Evolutionary conservation across 2,329 filamentous ascomycete genomes (phyloP), one percentile per base, ranked within the genome.

Genomic region (Colletotrichum lini): DNA sequence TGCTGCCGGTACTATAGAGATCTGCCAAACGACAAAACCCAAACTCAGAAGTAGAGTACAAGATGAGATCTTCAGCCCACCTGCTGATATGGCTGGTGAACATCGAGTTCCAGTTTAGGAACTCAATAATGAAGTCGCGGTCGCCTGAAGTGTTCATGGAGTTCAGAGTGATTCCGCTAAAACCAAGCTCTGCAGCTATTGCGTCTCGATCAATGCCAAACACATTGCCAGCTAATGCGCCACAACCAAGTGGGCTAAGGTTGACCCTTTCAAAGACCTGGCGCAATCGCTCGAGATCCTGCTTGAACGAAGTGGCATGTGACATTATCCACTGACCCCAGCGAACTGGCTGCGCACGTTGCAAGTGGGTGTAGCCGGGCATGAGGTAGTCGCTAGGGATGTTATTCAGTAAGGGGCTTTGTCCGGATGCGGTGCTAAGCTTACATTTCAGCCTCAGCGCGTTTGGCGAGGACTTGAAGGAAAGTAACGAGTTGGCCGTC

Each of bases 21-120:
- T 78, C 76, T 16, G 77, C 75, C 65, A 78, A 30, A 15, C 73
- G 73, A 1, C 65, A 30, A 23, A 77, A 78, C 7, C 74, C 63
- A 45, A 78, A 76, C 64, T 78, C 77, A 15, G 68, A 62, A 13
- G 76, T 75, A 0, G 74, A 75, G 30, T 77, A 78, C 35, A 94
- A 87, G 81, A 94, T 94, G 72, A 94, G 81, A 77, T 94, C 92
- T 78, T 94, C 92, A 10, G 89, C 88, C 89, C 91, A 93, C 70
- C 92, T 89, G 50, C 88, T 91, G 73, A 94, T 85, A 80, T 94
- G 92, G 70, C 87, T 86, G 88, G 92, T 94, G 73, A 94, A 85
- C 73, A 90, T 90, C 26, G 87, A 87, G 16, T 88, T 89, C 91
- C 92, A 94, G 78, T 91, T 89, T 80, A 94, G 88, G 2, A 89